Conservation (phyloP, 441 rosid genomes). For the Metrosideros polymorpha region DNA sequence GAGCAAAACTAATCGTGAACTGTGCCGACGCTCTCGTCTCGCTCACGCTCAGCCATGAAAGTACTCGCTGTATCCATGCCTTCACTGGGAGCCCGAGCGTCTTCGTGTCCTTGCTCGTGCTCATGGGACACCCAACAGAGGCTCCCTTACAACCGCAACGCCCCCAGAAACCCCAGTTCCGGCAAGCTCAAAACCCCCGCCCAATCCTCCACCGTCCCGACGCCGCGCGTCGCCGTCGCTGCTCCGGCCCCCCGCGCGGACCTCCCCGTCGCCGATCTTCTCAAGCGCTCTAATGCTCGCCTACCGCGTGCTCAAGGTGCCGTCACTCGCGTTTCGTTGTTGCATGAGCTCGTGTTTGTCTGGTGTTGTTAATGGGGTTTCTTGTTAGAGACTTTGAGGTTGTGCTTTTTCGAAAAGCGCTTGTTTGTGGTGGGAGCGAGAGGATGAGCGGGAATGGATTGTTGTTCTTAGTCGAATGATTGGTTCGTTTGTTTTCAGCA, state of each 20-base stretch:
- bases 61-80: background rate
- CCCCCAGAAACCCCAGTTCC: conserved; percentile 32
- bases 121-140: conserved; percentile 41
- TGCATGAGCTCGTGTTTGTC: background rate
- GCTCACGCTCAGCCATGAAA: background rate
- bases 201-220: background rate
- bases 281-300: conserved; percentile 23
- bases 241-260: background rate
- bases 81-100: conserved; percentile 20
- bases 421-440: background rate
- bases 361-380: background rate
- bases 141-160: conserved; percentile 46
- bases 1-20: background rate
- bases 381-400: background rate
- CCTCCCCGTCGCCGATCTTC: conserved; percentile 35
- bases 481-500: background rate
- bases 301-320: conserved; percentile 17
- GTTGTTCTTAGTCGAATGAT: background rate
- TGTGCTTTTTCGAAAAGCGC: background rate
- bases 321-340: background rate
- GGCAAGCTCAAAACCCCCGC: background rate
- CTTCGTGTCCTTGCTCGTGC: conserved; percentile 1
- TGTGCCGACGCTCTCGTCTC: background rate
- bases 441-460: background rate
- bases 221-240: conserved; percentile 16